A percentile compares a stretch with the other conserved stretches of the same genome.
These are phyloP conservation scores for Fulvia fulva DNA, from an alignment of 2,329 filamentous ascomycete species.

Conservation along the genomic window DNA sequence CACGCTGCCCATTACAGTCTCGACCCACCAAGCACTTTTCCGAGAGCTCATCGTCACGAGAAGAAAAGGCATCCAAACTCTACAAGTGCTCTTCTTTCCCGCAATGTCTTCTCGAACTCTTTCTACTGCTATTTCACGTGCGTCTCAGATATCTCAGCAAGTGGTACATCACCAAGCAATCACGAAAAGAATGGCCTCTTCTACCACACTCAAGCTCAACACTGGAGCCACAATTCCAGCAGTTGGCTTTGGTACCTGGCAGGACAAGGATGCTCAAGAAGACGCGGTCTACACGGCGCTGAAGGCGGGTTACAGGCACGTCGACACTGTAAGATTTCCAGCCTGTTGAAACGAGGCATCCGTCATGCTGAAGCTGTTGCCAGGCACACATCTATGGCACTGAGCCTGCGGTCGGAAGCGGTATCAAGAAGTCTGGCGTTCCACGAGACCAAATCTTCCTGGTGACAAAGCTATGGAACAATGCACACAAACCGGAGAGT, in stretches of 20 bases:
- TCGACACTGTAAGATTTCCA: constrained; percentile 42
- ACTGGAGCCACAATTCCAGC: constrained; percentile 36
- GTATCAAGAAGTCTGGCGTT: constrained; percentile 60
- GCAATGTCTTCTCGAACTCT: constrained; percentile 10
- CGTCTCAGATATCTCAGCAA: constrained; percentile 15
- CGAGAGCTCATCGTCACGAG: not conserved
- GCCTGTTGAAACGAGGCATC: not conserved
- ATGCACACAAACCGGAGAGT: constrained; percentile 57
- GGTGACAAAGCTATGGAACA: constrained; percentile 66
- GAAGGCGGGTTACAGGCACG: constrained; percentile 52
- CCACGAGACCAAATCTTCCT: constrained; percentile 63
- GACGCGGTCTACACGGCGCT: constrained; percentile 48
- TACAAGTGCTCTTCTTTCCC: not conserved
- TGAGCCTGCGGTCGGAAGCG: constrained; percentile 62
- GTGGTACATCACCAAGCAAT: constrained; percentile 18
- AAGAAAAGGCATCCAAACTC: not conserved
- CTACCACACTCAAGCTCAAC: constrained; percentile 34
- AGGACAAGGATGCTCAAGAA: constrained; percentile 47
- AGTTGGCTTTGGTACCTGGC: constrained; percentile 51
- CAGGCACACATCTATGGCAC: constrained; percentile 45
- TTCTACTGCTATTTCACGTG: constrained; percentile 12
- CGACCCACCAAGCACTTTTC: not conserved
- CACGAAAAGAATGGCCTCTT: constrained; percentile 26
- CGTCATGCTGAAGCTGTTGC: not conserved
- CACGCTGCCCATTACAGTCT: not conserved